Evolutionary conservation across 345 rosid genomes (phyloP).

Genomic region (Populus ilicifolia): DNA sequence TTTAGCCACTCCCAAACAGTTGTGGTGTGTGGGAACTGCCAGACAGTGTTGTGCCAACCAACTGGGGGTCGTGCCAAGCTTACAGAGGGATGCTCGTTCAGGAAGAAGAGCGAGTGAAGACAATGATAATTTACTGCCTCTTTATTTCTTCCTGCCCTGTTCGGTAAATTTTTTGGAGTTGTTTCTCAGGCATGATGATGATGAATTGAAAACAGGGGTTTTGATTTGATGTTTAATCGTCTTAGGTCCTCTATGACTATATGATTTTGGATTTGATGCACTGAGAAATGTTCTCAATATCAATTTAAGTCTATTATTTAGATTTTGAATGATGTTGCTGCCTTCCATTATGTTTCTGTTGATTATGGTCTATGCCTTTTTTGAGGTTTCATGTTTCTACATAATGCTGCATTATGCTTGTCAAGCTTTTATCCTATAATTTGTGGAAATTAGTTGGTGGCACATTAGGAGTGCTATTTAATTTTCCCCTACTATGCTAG

Average conservation of each 20-base stretch:
- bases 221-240: background rate
- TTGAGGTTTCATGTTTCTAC: background rate
- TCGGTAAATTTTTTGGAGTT: background rate
- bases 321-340: background rate
- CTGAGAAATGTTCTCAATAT: background rate
- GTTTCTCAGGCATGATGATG: background rate
- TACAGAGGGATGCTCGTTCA: constrained; percentile 15
- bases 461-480: background rate
- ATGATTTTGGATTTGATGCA: background rate
- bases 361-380: background rate
- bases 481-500: background rate
- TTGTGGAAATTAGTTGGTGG: background rate
- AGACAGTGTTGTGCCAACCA: constrained; percentile 16
- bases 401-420: background rate
- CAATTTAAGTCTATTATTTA: background rate
- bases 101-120: constrained; percentile 12
- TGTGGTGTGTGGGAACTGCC: constrained; percentile 17
- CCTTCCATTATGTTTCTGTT: background rate
- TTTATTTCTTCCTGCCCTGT: background rate
- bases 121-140: background rate
- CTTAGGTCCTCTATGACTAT: background rate
- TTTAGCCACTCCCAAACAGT: constrained; percentile 16
- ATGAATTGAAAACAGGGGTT: background rate
- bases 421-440: background rate
- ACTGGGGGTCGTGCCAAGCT: constrained; percentile 20